Evolutionary conservation across 2,329 filamentous ascomycete genomes (phyloP).

Genomic region (Pezicula neosporulosa): DNA sequence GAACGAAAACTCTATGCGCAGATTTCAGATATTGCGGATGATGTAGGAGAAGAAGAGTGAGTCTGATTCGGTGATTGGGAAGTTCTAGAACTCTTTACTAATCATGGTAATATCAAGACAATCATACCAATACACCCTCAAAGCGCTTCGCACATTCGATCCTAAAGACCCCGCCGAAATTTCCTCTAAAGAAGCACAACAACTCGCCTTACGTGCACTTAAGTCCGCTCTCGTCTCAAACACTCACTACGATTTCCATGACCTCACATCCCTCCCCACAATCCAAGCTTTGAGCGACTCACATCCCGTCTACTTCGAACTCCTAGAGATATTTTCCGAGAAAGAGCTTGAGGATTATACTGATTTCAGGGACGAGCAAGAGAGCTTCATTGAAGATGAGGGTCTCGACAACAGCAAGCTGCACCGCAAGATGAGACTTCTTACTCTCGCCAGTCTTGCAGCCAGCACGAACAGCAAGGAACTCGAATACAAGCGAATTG

Average conservation of each 20-base stretch:
- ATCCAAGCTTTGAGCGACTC: slow-evolving; percentile 85
- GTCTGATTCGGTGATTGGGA: slow-evolving; percentile 28
- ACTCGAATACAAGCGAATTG: slow-evolving; percentile 83
- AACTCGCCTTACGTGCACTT: slow-evolving; percentile 62
- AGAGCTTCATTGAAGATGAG: slow-evolving; percentile 77
- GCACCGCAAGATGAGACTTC: slow-evolving; percentile 91
- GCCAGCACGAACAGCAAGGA: slow-evolving; percentile 80
- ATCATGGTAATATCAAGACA: slow-evolving; percentile 36
- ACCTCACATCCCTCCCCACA: slow-evolving; percentile 66
- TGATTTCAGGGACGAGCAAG: slow-evolving; percentile 90
- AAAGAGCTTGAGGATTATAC: slow-evolving; percentile 94
- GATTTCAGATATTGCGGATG: slow-evolving; percentile 75
- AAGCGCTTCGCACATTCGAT: slow-evolving; percentile 59
- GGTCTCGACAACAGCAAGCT: slow-evolving; percentile 70
- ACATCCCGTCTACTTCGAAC: slow-evolving; percentile 81
- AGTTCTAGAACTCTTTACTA: slow-evolving; percentile 2
- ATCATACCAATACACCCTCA: slow-evolving; percentile 65
- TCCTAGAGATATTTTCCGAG: slow-evolving; percentile 92
- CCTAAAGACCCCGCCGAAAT: slow-evolving; percentile 50
- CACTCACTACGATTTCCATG: slow-evolving; percentile 69
- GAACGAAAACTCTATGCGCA: slow-evolving; percentile 81
- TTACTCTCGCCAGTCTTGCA: slow-evolving; percentile 88
- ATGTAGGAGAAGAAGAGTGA: slow-evolving; percentile 73
- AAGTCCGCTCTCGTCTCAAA: slow-evolving; percentile 64
- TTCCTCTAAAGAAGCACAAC: slow-evolving; percentile 56